Evolutionary conservation across 2,329 filamentous ascomycete genomes (phyloP).

Genomic region (Leptodontidium sp.): DNA sequence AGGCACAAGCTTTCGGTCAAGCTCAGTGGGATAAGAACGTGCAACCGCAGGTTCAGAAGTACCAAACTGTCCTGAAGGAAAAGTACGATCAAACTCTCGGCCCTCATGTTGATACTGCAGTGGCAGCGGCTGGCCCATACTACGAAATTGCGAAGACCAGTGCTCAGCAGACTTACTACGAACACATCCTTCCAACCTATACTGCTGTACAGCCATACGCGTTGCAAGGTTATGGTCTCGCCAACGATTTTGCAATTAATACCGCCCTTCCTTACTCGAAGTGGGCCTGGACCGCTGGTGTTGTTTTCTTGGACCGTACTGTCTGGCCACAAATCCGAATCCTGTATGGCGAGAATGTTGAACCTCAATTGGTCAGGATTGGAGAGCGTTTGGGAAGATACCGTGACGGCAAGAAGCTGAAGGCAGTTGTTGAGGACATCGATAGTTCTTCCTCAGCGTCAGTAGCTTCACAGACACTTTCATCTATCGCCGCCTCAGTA

Average conservation of each 20-base stretch:
- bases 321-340: constrained; percentile 84
- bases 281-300: constrained; percentile 74
- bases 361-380: constrained; percentile 93
- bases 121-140: constrained; percentile 72
- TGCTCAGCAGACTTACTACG: constrained; percentile 73
- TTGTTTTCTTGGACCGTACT: constrained; percentile 75
- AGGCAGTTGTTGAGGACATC: constrained; percentile 63
- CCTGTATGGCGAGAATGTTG: constrained; percentile 89
- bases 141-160: constrained; percentile 71
- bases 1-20: constrained; percentile 70
- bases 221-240: constrained; percentile 70
- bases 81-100: constrained; percentile 77
- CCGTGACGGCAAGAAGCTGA: constrained; percentile 66
- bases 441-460: constrained; percentile 50
- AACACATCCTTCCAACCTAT: constrained; percentile 79
- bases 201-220: constrained; percentile 77
- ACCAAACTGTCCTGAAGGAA: constrained; percentile 65
- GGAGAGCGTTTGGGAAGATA: constrained; percentile 86
- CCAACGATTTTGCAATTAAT: constrained; percentile 71
- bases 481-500: constrained; percentile 42
- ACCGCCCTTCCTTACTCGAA: constrained; percentile 77
- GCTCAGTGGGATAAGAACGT: constrained; percentile 82
- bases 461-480: constrained; percentile 41
- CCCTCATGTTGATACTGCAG: constrained; percentile 74
- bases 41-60: constrained; percentile 75